A percentile compares a stretch with the other conserved stretches of the same genome.
These are phyloP conservation scores for Beauveria medogensis DNA, from an alignment of 2,329 filamentous ascomycete genomes.

Conservation along the genomic window DNA sequence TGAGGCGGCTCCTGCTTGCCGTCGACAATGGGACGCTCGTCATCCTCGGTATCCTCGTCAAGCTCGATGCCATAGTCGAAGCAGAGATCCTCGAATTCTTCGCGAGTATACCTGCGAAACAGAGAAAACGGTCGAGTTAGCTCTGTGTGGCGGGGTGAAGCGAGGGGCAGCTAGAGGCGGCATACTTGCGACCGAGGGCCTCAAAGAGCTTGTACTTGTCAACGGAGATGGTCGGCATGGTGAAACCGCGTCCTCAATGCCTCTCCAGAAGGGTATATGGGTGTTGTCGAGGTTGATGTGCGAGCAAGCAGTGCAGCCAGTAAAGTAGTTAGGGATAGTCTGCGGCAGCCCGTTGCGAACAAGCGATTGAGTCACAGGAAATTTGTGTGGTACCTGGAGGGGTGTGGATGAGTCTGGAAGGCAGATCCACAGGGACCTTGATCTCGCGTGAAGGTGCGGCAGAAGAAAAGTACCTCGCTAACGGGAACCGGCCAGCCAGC, in stretches of 20 bases:
- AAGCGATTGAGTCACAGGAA: conserved; percentile 32
- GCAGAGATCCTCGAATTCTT: conserved; percentile 94
- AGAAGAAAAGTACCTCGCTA: conserved; percentile 13
- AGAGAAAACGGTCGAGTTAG: conserved; percentile 12
- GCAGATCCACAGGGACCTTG: conserved; percentile 7
- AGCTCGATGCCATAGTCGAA: conserved; percentile 98
- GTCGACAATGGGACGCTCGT: conserved; percentile 64
- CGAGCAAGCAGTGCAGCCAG: neutral
- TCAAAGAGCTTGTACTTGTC: conserved; percentile 95
- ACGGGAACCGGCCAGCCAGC: neutral
- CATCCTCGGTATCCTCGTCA: conserved; percentile 84
- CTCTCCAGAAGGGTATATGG: conserved; percentile 10
- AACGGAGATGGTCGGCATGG: conserved; percentile 92
- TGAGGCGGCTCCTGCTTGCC: conserved; percentile 81
- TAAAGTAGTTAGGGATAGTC: neutral
- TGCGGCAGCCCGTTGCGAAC: neutral
- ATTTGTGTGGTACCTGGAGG: conserved; percentile 21
- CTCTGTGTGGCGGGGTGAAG: conserved; percentile 13
- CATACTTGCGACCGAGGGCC: conserved; percentile 76
- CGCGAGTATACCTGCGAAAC: conserved; percentile 64
- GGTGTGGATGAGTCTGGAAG: conserved; percentile 2
- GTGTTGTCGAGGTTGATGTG: neutral
- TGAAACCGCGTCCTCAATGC: conserved; percentile 23
- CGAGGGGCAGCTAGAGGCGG: conserved; percentile 15
- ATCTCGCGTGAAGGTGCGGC: neutral